Percentiles rank a stretch among this genome's conserved stretches.
phyloP scores from a whole-genome alignment of 2,329 filamentous ascomycete genomes.

The Phaeomoniella chlamydospora region DNA sequence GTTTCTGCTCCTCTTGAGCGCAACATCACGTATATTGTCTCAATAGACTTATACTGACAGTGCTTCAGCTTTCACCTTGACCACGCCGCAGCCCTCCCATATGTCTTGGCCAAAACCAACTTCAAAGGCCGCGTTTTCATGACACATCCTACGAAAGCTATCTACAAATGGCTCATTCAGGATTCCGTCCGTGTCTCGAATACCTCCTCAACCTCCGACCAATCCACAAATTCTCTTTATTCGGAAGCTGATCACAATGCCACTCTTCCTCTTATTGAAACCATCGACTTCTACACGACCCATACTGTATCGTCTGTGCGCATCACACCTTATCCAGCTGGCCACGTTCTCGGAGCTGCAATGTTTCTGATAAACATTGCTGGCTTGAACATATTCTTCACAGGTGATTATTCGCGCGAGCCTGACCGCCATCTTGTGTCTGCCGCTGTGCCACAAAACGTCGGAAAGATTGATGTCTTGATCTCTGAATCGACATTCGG shows the following conservation, averaged over 20 bases:
- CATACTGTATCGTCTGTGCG: slow-evolving; percentile 93
- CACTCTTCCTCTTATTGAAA: slow-evolving; percentile 87
- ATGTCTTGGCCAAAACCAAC: slow-evolving; percentile 94
- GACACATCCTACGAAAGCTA: slow-evolving; percentile 98
- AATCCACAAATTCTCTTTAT: slow-evolving; percentile 54
- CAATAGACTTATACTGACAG: neutral
- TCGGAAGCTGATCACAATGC: slow-evolving; percentile 91
- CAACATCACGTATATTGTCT: no score
- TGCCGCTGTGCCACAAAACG: slow-evolving; percentile 71
- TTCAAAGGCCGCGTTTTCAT: slow-evolving; percentile 96
- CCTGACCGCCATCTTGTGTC: slow-evolving; percentile 92
- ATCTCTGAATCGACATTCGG: slow-evolving; percentile 98
- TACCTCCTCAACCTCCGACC: slow-evolving; percentile 47
- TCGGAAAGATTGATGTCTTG: slow-evolving; percentile 78
- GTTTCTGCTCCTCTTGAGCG: no score
- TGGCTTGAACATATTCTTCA: slow-evolving; percentile 92
- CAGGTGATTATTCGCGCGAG: slow-evolving; percentile 91
- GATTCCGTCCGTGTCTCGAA: slow-evolving; percentile 85
- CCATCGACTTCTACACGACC: slow-evolving; percentile 95
- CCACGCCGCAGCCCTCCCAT: slow-evolving; percentile 95
- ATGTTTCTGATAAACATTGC: slow-evolving; percentile 99
- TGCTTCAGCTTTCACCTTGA: slow-evolving; percentile 80
- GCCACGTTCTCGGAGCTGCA: slow-evolving; percentile 92
- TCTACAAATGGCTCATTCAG: slow-evolving; percentile 99
- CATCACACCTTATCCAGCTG: slow-evolving; percentile 92